A percentile compares a stretch with the other conserved stretches of the same genome.
Evolutionary conservation across 139 green algal species (phyloP).

Genomic region (Chlamydomonas schloesseri): DNA sequence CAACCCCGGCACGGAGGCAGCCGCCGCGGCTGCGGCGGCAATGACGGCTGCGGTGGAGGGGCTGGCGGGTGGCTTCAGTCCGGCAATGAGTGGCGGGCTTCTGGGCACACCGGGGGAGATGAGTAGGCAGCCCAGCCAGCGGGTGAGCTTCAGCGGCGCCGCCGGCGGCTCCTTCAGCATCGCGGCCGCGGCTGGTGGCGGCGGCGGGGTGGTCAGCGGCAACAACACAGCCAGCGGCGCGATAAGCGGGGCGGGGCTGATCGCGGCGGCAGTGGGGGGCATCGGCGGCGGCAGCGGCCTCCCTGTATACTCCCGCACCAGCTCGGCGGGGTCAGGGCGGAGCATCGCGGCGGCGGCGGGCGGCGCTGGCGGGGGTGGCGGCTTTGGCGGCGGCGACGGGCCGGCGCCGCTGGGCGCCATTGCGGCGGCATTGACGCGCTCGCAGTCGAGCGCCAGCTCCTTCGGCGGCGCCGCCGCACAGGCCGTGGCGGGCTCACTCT

Average conservation of each 20-base stretch:
- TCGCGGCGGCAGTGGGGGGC: not conserved
- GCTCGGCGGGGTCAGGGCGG: too few species aligned
- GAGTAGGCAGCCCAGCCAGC: too few species aligned
- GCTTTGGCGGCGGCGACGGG: not conserved
- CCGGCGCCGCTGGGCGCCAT: not conserved
- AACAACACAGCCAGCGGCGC: not conserved
- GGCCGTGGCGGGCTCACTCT: not conserved
- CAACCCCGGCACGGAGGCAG: too few species aligned
- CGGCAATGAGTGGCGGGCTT: too few species aligned
- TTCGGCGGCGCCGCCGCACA: not conserved
- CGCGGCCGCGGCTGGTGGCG: not conserved
- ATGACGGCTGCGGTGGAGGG: not conserved
- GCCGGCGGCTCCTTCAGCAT: not conserved
- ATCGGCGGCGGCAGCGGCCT: not conserved
- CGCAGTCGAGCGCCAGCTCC: not conserved
- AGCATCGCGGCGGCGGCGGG: not conserved
- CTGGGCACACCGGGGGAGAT: too few species aligned
- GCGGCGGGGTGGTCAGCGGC: not conserved
- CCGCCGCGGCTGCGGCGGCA: not conserved
- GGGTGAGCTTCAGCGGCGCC: not conserved
- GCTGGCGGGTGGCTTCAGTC: too few species aligned
- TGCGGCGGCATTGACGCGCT: not conserved
- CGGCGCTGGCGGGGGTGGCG: too few species aligned
- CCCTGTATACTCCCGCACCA: too few species aligned
- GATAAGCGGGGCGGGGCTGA: not conserved